These are phyloP conservation scores for Exophiala alcalophila DNA, from an alignment of 2,329 filamentous ascomycete genomes.

Conservation along the genomic window DNA sequence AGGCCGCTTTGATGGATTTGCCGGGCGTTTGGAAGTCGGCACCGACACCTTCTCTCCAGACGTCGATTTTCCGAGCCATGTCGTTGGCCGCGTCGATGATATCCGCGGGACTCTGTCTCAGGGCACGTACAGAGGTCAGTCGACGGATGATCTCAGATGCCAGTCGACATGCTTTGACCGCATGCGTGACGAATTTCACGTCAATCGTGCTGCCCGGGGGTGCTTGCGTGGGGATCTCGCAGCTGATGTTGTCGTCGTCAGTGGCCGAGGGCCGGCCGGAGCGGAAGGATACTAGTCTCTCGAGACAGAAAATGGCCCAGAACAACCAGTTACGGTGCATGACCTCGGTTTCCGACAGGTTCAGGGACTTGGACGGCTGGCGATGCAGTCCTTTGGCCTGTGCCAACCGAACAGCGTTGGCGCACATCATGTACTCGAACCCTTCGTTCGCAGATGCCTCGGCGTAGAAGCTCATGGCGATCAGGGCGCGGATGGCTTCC, in stretches of 20 bases:
- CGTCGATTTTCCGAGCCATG: neutral
- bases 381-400: constrained; percentile 6
- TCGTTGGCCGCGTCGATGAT: constrained; percentile 1
- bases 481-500: constrained; percentile 1
- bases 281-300: constrained; percentile 3
- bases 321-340: constrained; percentile 5
- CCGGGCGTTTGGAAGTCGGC: neutral
- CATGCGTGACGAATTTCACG: constrained; percentile 1
- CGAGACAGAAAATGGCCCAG: constrained; percentile 6
- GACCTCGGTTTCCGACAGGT: neutral
- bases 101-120: neutral
- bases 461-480: constrained; percentile 1
- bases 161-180: neutral
- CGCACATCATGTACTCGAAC: constrained; percentile 11
- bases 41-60: neutral
- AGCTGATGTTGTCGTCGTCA: constrained; percentile 8
- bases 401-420: constrained; percentile 4
- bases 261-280: constrained; percentile 5
- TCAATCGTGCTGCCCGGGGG: constrained; percentile 7
- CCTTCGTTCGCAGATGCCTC: neutral
- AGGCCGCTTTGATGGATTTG: neutral
- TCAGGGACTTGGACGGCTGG: neutral
- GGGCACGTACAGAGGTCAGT: neutral
- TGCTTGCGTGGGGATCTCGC: neutral
- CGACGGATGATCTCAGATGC: neutral